Evolutionary conservation across 2,329 filamentous ascomycete species (phyloP).

Genomic region (Diplodia seriata): DNA sequence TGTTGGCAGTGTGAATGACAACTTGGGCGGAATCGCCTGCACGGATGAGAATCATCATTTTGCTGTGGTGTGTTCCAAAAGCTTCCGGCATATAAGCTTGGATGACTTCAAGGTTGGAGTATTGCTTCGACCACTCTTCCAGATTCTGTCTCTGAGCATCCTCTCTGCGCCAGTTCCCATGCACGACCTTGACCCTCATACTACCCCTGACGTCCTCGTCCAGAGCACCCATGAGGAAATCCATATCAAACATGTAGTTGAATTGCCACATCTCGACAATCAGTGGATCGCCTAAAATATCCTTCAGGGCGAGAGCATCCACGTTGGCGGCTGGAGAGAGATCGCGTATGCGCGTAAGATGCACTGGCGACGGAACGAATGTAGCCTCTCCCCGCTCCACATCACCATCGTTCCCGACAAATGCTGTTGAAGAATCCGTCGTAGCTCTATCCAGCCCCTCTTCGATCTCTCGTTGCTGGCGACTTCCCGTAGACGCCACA

Average conservation of each 20-base stretch:
- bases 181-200: constrained; percentile 65
- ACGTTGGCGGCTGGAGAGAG: constrained; percentile 66
- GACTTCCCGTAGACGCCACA: not conserved
- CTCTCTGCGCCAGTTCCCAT: constrained; percentile 73
- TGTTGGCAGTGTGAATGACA: constrained; percentile 87
- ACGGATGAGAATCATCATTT: constrained; percentile 85
- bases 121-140: constrained; percentile 67
- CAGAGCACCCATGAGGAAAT: constrained; percentile 65
- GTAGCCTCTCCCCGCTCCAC: not conserved
- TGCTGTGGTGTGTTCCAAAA: constrained; percentile 85
- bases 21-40: constrained; percentile 79
- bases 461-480: not conserved
- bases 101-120: constrained; percentile 73
- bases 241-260: constrained; percentile 70
- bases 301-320: constrained; percentile 69
- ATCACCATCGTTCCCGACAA: not conserved
- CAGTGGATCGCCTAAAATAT: constrained; percentile 75
- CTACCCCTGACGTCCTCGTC: constrained; percentile 62
- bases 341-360: constrained; percentile 72
- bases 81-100: constrained; percentile 80
- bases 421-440: not conserved
- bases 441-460: too few relatives aligned
- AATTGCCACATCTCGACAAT: constrained; percentile 76
- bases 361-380: constrained; percentile 68
- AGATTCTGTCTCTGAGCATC: constrained; percentile 64